Conservation (phyloP, 495 filamentous ascomycete species). For the Apodospora peruviana region DNA sequence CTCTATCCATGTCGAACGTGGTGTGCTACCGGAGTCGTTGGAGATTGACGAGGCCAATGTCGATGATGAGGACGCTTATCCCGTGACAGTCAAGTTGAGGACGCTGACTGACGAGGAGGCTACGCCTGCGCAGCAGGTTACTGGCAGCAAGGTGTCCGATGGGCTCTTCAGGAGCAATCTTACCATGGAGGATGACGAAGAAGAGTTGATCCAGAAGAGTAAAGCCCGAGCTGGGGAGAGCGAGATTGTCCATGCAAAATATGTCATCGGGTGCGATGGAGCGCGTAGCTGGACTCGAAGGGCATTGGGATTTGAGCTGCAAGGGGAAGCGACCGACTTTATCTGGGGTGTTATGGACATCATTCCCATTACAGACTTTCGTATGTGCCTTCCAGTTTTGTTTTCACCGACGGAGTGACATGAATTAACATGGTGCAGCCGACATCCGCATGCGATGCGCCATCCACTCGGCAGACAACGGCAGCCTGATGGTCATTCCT, state of each 20-base stretch:
- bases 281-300: conserved; percentile 58
- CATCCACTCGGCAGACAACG: conserved; percentile 61
- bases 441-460: conserved; percentile 66
- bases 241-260: conserved; percentile 51
- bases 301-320: conserved; percentile 47
- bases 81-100: conserved; percentile 44
- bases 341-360: conserved; percentile 65
- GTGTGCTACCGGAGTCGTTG: conserved; percentile 44
- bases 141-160: conserved; percentile 29
- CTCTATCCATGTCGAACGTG: conserved; percentile 47
- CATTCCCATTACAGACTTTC: conserved; percentile 64
- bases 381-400: not conserved
- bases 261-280: conserved; percentile 65
- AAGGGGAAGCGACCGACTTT: conserved; percentile 59
- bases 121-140: conserved; percentile 32
- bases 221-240: conserved; percentile 31
- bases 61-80: conserved; percentile 47
- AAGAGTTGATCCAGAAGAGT: conserved; percentile 35
- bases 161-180: conserved; percentile 48
- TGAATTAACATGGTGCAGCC: too few species aligned
- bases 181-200: conserved; percentile 48
- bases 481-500: conserved; percentile 66
- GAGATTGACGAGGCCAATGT: conserved; percentile 39
- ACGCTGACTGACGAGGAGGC: conserved; percentile 41
- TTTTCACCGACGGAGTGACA: too few species aligned